Base-by-base conservation (phyloP, 2,329 filamentous ascomycete species). In the Aspergillus terreus region DNA sequence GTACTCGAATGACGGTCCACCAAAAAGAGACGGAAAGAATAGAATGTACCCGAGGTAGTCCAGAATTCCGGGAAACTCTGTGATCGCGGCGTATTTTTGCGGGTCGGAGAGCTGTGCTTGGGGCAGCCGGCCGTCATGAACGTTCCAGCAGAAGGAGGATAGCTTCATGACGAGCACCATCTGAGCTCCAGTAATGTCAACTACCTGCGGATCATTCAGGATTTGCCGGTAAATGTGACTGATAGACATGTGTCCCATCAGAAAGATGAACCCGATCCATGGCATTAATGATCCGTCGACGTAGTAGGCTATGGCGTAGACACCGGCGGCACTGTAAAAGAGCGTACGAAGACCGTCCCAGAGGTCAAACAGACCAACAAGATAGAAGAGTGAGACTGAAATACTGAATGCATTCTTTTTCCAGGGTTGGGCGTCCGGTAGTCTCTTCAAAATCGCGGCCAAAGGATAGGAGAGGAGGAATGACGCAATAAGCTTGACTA, bases 111-210 rank as follows among this genome's bases (percentile, higher is more conserved):
- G 82, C 52, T 92, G 83, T 41, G 86, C 80, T 15, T 87, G 83
- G 3, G 90, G 85, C 17, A 95, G 79, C 52, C 86, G 84, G 17
- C 94, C 95, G 69, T 99, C 94, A 63, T 94, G 91, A 7, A 97
- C 86, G 67, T 97, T 97, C 94, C 94, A 99, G 75, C 90, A 95
- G 67, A 99, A 99, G 4, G 92, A 88, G 19, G 86, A 90, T 33
- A 99, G 83, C 72, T 99, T 99, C 90, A 99, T 99, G 57, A 97
- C 86, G 61, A 97, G 75, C 32, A 99, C 94, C 94, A 99, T 99
- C 71, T 99, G 94, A 1, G 92, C 91, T 54, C 81, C 92, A 0
- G 92, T 96, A 60, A 99, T 92, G 69, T 99, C 94, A 53, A 96
- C 79, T 1, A 76, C 72, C 36, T 82, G 78, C 0, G 88, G 82